Base-by-base conservation (phyloP, 768 basidiomycete genomes). In the Chiua virens region DNA sequence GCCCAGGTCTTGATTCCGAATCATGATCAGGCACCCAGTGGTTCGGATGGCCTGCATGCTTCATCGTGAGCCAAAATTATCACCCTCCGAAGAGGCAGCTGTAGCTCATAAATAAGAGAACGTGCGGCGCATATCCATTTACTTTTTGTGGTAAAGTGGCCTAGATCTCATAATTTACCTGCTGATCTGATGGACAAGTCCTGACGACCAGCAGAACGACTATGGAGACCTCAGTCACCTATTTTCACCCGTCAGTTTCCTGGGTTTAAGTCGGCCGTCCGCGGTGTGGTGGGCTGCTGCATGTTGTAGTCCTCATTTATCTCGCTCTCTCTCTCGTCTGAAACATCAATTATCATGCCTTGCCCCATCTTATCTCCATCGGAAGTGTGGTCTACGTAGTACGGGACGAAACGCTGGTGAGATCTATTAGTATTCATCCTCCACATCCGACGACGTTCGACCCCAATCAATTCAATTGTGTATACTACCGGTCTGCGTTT, bases 241-340 rank as follows among this genome's bases (percentile, higher is more conserved):
- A 50, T 63, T 45, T 50, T 52, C 53, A 42, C 37, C 47, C 28
- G 18, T 34, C 30, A 42, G 27, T 42, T 42, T 53, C 63, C 57
- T 53, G 56, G 58, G 53, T 28, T 45, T 52, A 56, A 21, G 46
- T 54, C 59, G 59, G 59, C 48, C 49, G 36, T 65, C 63, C 64
- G 63, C 56, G 64, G 65, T 50, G 39, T 35, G 38, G 47, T 18
- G 21, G 52, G 34, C 18, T 47, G 27, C 20, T 53, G 52, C 41
- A 28, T 45, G 35, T 27, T 32, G 15, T 27, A 34, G 23, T 21
- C 25, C 39, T 41, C 50, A 17, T 42, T 43, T 23, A 37, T 40
- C 44, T 50, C 36, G 30, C 30, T n/a, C 32, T 35, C 47, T 54
- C 27, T 35, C 47, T 54, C 27, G 18, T 49, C 39, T 48, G 53